Conservation (phyloP, 1,284 basidiomycete genomes). For the Rhodofomes roseus region DNA sequence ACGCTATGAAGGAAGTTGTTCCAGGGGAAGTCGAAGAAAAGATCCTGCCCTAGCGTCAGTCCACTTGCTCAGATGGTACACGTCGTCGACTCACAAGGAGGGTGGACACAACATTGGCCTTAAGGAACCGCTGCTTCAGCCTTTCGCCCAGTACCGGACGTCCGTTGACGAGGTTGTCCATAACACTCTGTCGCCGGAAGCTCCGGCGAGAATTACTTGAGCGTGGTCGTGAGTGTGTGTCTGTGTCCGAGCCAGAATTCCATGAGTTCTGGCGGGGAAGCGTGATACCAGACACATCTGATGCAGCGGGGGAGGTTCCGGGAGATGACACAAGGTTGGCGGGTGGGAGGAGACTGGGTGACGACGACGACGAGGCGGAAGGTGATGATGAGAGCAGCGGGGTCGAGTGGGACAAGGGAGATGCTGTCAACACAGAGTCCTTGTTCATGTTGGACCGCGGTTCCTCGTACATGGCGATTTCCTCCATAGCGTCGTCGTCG, state of each 20-base stretch:
- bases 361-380: background rate
- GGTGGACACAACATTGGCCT: conserved; percentile 67
- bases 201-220: conserved; percentile 49
- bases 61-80: conserved; percentile 2
- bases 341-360: conserved; percentile 2
- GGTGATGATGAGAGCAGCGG: conserved; percentile 14
- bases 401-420: conserved; percentile 20
- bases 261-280: conserved; percentile 23
- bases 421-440: conserved; percentile 16
- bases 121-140: conserved; percentile 74
- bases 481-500: conserved; percentile 74
- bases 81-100: conserved; percentile 56
- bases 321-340: conserved; percentile 6
- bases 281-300: conserved; percentile 19
- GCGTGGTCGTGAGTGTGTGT: conserved; percentile 32
- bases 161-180: conserved; percentile 23
- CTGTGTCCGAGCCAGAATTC: conserved; percentile 30
- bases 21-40: conserved; percentile 96
- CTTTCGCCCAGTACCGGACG: conserved; percentile 64
- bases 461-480: conserved; percentile 70
- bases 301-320: conserved; percentile 9
- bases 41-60: conserved; percentile 47
- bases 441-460: conserved; percentile 13
- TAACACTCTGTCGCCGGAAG: conserved; percentile 41
- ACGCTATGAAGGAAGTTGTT: conserved; percentile 98